Base-by-base conservation (phyloP, 129 eudicot genomes). In the Solidago caesia region DNA sequence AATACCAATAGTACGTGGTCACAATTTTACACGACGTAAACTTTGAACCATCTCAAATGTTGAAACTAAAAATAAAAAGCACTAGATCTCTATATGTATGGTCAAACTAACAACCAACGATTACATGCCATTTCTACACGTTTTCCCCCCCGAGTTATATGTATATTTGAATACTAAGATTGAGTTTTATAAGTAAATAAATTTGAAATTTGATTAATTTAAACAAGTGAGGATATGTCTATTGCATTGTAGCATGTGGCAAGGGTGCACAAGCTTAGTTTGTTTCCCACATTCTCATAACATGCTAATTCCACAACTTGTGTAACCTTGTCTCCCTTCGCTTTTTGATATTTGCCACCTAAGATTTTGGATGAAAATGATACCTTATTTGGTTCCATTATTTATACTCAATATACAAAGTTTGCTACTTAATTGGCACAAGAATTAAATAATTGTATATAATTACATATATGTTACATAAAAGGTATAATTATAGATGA, bases 251-350 rank as follows among this genome's bases (percentile, higher is more conserved):
- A 48, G 46, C 71, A 74, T 74, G 78, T 74, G 52, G 49, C 78
- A 74, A 74, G 78, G 53, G 49, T 74, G 63, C 71, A 77, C 70
- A 77, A 61, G 76, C 75, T 77, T 77, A 42, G 71, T 51, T 77
- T 77, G 81, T 56, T 61, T 77, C 81, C 76, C 64, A 77, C 76
- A 61, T 49, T 67, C 81, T 70, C 71, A 77, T 70, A 77, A 77
- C 81, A 77, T 77, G 81, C 71, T 61, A 41, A 62, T 61, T 70
- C 71, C 81, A 77, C 65, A 70, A 60, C 81, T 62, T 77, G 76
- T 70, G 81, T 62, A 77, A 49, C 81, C 76, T 70, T 77, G 81
- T 70, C 81, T 77, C 81, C 81, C 70, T 13, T 59, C 53, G 46
- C 75, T 62, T 77, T 68, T 58, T 68, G 33, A 46, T 59, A 58